Conservation (phyloP, 2,329 filamentous ascomycete species). For the Diaporthe caulivora region DNA sequence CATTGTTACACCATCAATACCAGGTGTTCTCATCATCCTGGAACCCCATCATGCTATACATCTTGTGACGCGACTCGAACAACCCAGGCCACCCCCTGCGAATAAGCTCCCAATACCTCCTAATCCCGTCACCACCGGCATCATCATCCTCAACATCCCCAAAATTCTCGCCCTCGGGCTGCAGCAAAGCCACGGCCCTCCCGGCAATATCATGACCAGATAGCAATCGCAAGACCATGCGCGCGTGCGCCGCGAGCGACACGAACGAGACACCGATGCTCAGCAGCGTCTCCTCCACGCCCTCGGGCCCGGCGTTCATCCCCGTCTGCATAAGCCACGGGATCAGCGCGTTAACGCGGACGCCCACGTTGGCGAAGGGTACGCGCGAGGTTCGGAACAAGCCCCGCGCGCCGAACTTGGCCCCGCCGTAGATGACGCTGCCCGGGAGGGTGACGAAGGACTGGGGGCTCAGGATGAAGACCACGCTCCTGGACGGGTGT, state of each 20-base stretch:
- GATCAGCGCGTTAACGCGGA: constrained; percentile 15
- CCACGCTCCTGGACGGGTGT: neutral
- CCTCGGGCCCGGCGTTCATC: neutral
- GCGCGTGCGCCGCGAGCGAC: neutral
- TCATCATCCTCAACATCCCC: constrained; percentile 9
- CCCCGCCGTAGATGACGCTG: constrained; percentile 17
- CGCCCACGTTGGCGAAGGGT: constrained; percentile 8
- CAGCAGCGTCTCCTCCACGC: neutral
- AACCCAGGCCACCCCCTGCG: neutral
- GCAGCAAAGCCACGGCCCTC: neutral
- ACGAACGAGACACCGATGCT: neutral
- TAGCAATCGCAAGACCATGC: neutral
- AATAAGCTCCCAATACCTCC: neutral
- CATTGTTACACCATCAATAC: neutral
- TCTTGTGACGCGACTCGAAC: neutral
- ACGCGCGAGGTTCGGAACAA: constrained; percentile 7
- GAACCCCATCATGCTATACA: constrained; percentile 1
- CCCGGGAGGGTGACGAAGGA: constrained; percentile 3
- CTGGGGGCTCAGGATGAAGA: constrained; percentile 18
- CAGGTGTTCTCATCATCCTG: neutral
- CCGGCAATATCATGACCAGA: neutral
- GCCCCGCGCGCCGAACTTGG: constrained; percentile 15
- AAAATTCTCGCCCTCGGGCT: neutral
- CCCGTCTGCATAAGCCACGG: constrained; percentile 24
- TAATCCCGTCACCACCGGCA: neutral